Evolutionary conservation across 2,329 filamentous ascomycete genomes (phyloP).

Genomic region (Westerdykella aurantiaca): DNA sequence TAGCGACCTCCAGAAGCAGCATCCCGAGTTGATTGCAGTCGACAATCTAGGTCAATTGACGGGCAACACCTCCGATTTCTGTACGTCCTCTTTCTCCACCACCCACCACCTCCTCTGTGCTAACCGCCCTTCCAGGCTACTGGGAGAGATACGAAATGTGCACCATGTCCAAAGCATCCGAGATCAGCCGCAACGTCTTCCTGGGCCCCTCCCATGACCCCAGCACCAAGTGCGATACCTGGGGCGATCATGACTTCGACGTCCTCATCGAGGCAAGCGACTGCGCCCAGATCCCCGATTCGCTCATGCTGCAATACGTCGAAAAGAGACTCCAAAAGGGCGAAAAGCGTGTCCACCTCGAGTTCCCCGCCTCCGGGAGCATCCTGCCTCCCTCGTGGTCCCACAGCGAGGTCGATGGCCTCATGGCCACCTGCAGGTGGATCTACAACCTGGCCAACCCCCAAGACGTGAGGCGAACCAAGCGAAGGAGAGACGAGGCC

Average conservation of each 20-base stretch:
- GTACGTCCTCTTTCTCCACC: slow-evolving; percentile 35
- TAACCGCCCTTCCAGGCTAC: slow-evolving; percentile 46
- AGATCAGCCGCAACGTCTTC: slow-evolving; percentile 86
- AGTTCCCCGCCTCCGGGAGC: slow-evolving; percentile 93
- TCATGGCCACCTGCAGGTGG: slow-evolving; percentile 84
- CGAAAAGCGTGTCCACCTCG: slow-evolving; percentile 51
- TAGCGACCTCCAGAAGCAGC: slow-evolving; percentile 57
- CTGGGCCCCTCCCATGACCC: slow-evolving; percentile 79
- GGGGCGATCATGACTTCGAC: slow-evolving; percentile 60
- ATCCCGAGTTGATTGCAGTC: slow-evolving; percentile 67
- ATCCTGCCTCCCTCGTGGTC: slow-evolving; percentile 80
- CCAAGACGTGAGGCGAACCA: slow-evolving; percentile 33
- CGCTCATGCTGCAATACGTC: slow-evolving; percentile 59
- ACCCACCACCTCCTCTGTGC: slow-evolving; percentile 1
- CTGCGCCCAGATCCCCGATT: slow-evolving; percentile 67
- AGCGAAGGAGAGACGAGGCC: slow-evolving; percentile 43
- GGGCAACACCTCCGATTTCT: slow-evolving; percentile 78
- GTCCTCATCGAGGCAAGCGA: slow-evolving; percentile 86
- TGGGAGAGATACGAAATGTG: slow-evolving; percentile 92
- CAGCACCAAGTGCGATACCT: slow-evolving; percentile 40
- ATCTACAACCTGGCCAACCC: slow-evolving; percentile 78
- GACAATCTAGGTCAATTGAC: slow-evolving; percentile 67
- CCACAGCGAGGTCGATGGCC: slow-evolving; percentile 73
- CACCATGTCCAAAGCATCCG: slow-evolving; percentile 80
- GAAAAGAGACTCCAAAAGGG: slow-evolving; percentile 49